These are phyloP conservation scores for Agapanthus africanus DNA, from an alignment of 106 monocot species.

Conservation along the genomic window DNA sequence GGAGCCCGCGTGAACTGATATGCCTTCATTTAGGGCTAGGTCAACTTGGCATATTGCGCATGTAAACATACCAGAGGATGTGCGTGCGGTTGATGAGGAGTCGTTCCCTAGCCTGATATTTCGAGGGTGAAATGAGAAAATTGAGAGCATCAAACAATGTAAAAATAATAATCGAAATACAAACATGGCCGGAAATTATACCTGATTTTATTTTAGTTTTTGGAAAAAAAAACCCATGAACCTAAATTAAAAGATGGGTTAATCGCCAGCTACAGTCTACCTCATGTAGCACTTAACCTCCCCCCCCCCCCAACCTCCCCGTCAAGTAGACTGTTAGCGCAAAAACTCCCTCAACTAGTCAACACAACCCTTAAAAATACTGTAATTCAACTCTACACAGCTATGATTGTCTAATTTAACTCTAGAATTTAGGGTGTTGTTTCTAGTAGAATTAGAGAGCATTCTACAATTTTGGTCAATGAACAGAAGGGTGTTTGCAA, in stretches of 20 bases:
- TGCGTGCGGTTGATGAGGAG: slow-evolving; percentile 20
- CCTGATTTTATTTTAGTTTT: background rate
- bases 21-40: slow-evolving; percentile 77
- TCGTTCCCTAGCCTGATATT: slow-evolving; percentile 60
- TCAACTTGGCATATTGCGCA: slow-evolving; percentile 93
- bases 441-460: too few relatives aligned
- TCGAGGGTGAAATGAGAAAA: background rate
- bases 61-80: slow-evolving; percentile 47
- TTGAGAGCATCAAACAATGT: background rate
- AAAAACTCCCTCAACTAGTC: too few relatives aligned
- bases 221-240: background rate
- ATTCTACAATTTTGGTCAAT: too few relatives aligned
- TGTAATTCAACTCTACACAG: background rate
- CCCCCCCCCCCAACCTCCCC: too few relatives aligned
- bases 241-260: background rate
- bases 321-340: too few relatives aligned
- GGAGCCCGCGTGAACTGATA: slow-evolving; percentile 91
- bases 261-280: too few relatives aligned
- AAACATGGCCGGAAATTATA: too few relatives aligned
- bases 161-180: too few relatives aligned
- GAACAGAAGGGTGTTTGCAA: too few relatives aligned
- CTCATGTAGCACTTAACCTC: too few relatives aligned
- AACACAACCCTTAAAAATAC: too few relatives aligned
- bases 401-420: background rate
- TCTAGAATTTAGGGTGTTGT: background rate